Conservation (phyloP, 1,284 basidiomycete genomes). For the Vanrija sp. region DNA sequence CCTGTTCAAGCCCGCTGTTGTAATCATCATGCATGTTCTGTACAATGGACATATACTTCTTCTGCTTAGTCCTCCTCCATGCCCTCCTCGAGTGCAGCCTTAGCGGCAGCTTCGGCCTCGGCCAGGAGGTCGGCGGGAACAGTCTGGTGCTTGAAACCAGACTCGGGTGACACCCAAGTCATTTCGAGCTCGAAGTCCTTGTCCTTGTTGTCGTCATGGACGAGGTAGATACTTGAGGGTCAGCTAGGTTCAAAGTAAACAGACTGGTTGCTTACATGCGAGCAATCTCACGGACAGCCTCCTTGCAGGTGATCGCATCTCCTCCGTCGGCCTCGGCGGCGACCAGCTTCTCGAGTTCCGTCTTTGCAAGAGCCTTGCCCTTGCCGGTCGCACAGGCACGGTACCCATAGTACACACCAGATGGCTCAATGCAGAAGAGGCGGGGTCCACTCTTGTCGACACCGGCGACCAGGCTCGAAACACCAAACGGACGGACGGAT, state of each 20-base stretch:
- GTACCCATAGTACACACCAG: constrained; percentile 90
- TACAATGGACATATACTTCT: constrained; percentile 5
- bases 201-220: constrained; percentile 79
- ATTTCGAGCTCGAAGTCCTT: constrained; percentile 99
- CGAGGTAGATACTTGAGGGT: constrained; percentile 77
- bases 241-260: not conserved
- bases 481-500: constrained; percentile 94
- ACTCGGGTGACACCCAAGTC: constrained; percentile 91
- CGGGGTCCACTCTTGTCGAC: constrained; percentile 85
- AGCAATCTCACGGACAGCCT: constrained; percentile 91
- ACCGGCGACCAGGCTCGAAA: constrained; percentile 84
- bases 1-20: not conserved
- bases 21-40: constrained; percentile 17
- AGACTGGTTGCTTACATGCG: constrained; percentile 65
- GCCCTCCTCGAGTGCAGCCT: constrained; percentile 74
- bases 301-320: constrained; percentile 56
- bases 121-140: constrained; percentile 80
- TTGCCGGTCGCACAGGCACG: constrained; percentile 93
- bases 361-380: constrained; percentile 94
- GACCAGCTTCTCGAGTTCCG: constrained; percentile 89
- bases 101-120: constrained; percentile 85
- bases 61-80: constrained; percentile 65
- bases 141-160: constrained; percentile 69
- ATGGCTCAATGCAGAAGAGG: constrained; percentile 90
- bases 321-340: constrained; percentile 25